Evolutionary conservation across 1,284 basidiomycete species (phyloP), one percentile per base, ranked within the genome.

Genomic region (Chiua sp.): DNA sequence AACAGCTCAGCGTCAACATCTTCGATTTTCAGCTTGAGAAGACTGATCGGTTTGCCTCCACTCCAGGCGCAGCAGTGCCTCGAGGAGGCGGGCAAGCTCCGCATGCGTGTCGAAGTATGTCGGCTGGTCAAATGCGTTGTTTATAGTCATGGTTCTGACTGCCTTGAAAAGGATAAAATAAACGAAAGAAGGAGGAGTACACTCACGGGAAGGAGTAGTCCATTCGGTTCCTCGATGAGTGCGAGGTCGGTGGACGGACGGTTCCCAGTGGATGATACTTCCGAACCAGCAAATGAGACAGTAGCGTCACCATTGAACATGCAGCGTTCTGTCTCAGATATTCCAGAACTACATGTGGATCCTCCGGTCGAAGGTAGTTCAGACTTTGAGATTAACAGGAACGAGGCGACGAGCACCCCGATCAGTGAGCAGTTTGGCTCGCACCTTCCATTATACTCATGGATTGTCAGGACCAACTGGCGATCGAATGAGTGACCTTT

Each of bases 121-220:
- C 7, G 11, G 26, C 39, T 13, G 23, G 8, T 3, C 42, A 22
- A 2, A 20, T 4, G 2, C 10, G 30, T 18, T 35, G 12, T 23
- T 18, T 30, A 20, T 6, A 13, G 15, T 39, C 10, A 15, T 23
- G 22, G n/a, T 16, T 22, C 46, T 28, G 39, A 53, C 22, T 3
- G 10, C 20, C 26, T 47, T 37, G 16, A n/a, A 13, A 18, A 70
- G 66, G 53, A 51, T 18, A 42, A 56, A 26, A 57, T 68, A 1
- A 33, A 35, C 7, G 23, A 23, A 13, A 33, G 35, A 4, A 22
- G n/a, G 16, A 23, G 30, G 23, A 5, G 47, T 23, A 51, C 32
- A 22, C 8, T 68, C 13, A 20, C 2, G 15, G 56, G 60, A 26
- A 50, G 10, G 46, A 28, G 50, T 16, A 53, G 37, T 23, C 55